Evolutionary conservation across 305 asterid species (phyloP), one percentile per base, ranked within the genome.

Genomic region (Solanum chacoense): DNA sequence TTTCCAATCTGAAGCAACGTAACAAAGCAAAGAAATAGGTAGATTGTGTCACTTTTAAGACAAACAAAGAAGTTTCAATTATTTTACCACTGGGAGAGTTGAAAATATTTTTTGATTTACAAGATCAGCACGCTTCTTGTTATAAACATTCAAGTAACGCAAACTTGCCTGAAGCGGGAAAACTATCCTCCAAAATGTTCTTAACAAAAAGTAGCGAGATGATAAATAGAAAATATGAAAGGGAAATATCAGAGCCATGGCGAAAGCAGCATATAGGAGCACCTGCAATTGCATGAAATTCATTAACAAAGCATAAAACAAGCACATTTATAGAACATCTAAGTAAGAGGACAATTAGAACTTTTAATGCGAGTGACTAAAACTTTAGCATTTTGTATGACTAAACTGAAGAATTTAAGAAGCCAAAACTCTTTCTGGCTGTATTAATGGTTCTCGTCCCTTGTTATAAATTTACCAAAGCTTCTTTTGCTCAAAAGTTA

Each of bases 121-220:
- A 74, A 31, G 38, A 73, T 16, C 79, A 73, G 24, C 79, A 32
- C 14, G 5, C 24, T 31, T 32, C 40, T 74, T 6, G 26, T 32
- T 26, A 45, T 26, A 80, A 80, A 26, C n/a, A 74, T 63, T 38
- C 50, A 6, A 89, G 85, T 74, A 89, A 42, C 22, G 88, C 67
- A 84, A 90, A 93, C 99, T 95, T 94, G 93, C 99, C 98, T 96
- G 98, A 72, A 95, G 88, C 4, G 99, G 98, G 85, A 96, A 92
- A 67, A 93, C 91, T 72, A 96, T 96, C 89, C 98, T 93, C 97
- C 99, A 98, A 76, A 93, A 87, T 85, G 98, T 94, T 94, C 98
- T 95, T 92, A 95, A 90, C 89, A 95, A 90, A 93, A 96, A 96
- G 94, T 89, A 96, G 91, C 99, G 99, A 85, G 98, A 93, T 87